Evolutionary conservation across 345 rosid genomes (phyloP).

Genomic region (Carallia brachiata): DNA sequence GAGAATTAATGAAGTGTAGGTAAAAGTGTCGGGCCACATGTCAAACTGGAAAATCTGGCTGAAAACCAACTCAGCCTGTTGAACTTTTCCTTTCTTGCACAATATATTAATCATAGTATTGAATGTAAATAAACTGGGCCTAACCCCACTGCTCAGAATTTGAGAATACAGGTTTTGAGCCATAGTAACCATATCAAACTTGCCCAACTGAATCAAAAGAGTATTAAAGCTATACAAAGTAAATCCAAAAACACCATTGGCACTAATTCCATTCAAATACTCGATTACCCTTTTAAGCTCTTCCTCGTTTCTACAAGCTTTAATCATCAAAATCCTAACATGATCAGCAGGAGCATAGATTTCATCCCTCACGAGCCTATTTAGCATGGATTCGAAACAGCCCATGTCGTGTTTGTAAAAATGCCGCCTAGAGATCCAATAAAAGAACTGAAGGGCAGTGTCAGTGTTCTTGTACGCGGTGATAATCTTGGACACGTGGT

Average conservation of each 20-base stretch:
- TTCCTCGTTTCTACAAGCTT: constrained; percentile 43
- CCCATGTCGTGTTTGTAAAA: constrained; percentile 50
- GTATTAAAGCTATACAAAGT: constrained; percentile 55
- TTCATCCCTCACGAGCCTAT: constrained; percentile 46
- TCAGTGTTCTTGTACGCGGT: constrained; percentile 33
- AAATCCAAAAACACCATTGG: constrained; percentile 34
- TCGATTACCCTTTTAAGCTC: constrained; percentile 48
- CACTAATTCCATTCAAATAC: constrained; percentile 35
- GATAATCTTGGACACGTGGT: constrained; percentile 47
- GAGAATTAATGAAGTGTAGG: constrained; percentile 61
- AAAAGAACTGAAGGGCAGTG: constrained; percentile 39
- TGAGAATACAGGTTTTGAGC: constrained; percentile 41
- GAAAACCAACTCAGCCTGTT: constrained; percentile 47
- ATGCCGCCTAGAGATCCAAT: constrained; percentile 49
- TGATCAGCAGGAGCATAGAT: constrained; percentile 43
- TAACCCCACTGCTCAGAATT: constrained; percentile 45
- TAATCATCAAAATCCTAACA: constrained; percentile 59
- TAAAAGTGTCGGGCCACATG: constrained; percentile 50
- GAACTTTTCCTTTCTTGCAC: constrained; percentile 50
- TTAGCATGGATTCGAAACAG: constrained; percentile 45
- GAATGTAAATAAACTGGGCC: constrained; percentile 53
- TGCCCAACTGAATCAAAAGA: constrained; percentile 53
- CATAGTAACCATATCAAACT: constrained; percentile 49
- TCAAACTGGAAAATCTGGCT: constrained; percentile 43
- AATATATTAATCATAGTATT: constrained; percentile 59